Evolutionary conservation across 2,329 filamentous ascomycete genomes (phyloP), one percentile per base, ranked within the genome.

Genomic region (Paracamarosporium sp.): DNA sequence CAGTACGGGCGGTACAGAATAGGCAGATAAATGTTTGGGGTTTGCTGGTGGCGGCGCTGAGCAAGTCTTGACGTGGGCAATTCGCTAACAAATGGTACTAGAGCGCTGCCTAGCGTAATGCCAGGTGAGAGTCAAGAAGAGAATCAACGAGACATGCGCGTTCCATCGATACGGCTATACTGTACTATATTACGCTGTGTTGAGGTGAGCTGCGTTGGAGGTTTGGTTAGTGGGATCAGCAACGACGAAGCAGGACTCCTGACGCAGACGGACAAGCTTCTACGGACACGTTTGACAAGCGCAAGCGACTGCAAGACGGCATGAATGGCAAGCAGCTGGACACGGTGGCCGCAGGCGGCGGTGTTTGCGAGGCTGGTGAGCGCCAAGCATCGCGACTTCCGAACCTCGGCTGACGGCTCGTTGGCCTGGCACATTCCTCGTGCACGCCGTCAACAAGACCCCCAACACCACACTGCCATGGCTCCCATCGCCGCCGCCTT

Each of bases 351-450:
- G 17, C 11, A 30, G 5, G 12, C 17, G n/a, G 36, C 33, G 35
- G 48, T 43, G 48, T 41, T 38, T 36, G 46, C 30, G 35, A 27
- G 47, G 54, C 54, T 52, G 54, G 47, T 45, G 22, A 33, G 27
- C 27, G 48, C 48, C 48, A 51, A 51, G 36, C 28, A 33, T 33
- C 28, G 53, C 33, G 33, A 35, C 43, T 46, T 52, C 48, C 48
- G 48, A 56, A 56, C 63, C 63, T 60, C 60, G 62, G 63, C 64
- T 41, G 60, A 40, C 24, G 31, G 40, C 45, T 28, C 36, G 20
- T 27, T n/a, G 30, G 46, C 33, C 52, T 31, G 38, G 61, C 60
- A 58, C 63, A 68, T 66, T 68, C 62, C 63, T 62, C 44, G 52
- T 30, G 44, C 55, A 40, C 27, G 51, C 41, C 38, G 51, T 55